Evolutionary conservation across 176 grass and related monocot genomes (phyloP).

Genomic region (Otatea glauca): DNA sequence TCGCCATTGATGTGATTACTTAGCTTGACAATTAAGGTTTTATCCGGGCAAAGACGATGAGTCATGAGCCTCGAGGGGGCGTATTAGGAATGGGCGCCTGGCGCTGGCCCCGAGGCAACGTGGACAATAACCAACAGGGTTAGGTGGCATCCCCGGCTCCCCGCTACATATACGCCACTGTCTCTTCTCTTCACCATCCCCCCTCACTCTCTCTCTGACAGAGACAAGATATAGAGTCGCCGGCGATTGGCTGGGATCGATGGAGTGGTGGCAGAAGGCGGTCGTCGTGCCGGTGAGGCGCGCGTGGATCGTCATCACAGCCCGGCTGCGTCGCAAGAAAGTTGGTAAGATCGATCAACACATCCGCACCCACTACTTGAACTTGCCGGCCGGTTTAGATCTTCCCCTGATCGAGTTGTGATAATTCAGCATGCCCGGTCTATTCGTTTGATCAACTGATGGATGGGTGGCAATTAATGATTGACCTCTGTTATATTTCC

Average conservation of each 20-base stretch:
- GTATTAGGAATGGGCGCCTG: constrained; percentile 44
- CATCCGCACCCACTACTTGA: not conserved
- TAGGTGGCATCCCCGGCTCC: constrained; percentile 36
- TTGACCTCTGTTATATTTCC: not conserved
- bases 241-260: constrained; percentile 28
- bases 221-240: not conserved
- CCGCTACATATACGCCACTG: not conserved
- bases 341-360: constrained; percentile 35
- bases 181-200: not conserved
- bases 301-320: constrained; percentile 52
- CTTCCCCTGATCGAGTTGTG: not conserved
- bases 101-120: constrained; percentile 53
- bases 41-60: not conserved
- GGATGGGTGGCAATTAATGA: not conserved
- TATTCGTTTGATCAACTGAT: not conserved
- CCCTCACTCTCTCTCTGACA: not conserved
- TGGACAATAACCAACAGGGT: constrained; percentile 27
- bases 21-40: not conserved
- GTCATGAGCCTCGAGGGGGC: constrained; percentile 23
- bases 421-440: not conserved
- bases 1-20: not conserved
- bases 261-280: constrained; percentile 70
- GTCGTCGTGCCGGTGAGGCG: constrained; percentile 56
- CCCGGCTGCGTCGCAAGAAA: constrained; percentile 46
- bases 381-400: not conserved